Percentiles rank a stretch among this genome's conserved stretches.
phyloP scores from a whole-genome alignment of 805 yeast genomes.

The Wickerhamomyces mucosus region DNA sequence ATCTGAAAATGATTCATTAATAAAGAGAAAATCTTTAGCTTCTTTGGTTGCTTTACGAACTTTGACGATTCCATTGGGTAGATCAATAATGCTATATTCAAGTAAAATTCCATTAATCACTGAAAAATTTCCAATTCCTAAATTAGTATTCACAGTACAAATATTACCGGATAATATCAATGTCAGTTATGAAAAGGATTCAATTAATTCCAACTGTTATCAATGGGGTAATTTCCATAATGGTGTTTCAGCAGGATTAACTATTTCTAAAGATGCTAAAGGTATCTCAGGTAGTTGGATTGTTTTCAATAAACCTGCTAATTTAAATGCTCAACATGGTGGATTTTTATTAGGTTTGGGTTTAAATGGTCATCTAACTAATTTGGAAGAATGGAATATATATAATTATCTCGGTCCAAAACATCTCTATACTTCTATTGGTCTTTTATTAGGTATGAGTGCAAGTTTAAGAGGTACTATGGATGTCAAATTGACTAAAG shows the following conservation, averaged over 20 bases:
- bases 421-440: constrained; percentile 75
- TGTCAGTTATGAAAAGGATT: constrained; percentile 46
- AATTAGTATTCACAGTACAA: constrained; percentile 56
- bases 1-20: constrained; percentile 47
- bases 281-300: constrained; percentile 89
- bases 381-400: constrained; percentile 92
- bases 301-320: constrained; percentile 69
- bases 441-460: constrained; percentile 83
- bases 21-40: constrained; percentile 50
- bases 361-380: constrained; percentile 74
- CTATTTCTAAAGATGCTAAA: constrained; percentile 55
- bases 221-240: constrained; percentile 90
- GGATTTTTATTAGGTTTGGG: constrained; percentile 94
- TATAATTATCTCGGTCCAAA: constrained; percentile 90
- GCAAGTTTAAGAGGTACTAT: constrained; percentile 77
- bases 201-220: constrained; percentile 36
- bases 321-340: constrained; percentile 74
- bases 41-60: constrained; percentile 60
- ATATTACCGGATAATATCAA: constrained; percentile 61
- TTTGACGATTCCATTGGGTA: constrained; percentile 65
- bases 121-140: constrained; percentile 74
- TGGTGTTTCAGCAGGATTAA: constrained; percentile 82
- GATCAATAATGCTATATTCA: constrained; percentile 63
- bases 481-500: constrained; percentile 83
- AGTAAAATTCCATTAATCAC: constrained; percentile 72